These are phyloP conservation scores for Aspergillus diversus DNA, from an alignment of 495 filamentous ascomycete genomes.

Conservation along the genomic window DNA sequence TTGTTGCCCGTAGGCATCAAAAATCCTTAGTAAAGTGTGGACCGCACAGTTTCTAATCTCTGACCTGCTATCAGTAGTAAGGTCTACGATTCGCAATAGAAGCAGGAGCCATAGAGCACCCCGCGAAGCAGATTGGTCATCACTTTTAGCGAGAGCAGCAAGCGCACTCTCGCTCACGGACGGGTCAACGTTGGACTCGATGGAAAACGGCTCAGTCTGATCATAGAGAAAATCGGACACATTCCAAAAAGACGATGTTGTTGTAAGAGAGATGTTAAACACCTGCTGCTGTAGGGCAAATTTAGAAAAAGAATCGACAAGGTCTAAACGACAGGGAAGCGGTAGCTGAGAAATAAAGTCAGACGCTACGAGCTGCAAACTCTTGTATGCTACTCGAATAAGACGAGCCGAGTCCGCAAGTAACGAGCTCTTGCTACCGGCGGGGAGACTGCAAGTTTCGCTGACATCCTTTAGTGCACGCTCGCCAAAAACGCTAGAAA, in stretches of 20 bases:
- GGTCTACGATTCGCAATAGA: slow-evolving; percentile 73
- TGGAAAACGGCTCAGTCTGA: slow-evolving; percentile 47
- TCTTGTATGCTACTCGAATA: slow-evolving; percentile 82
- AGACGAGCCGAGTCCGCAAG: slow-evolving; percentile 69
- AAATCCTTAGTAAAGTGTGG: slow-evolving; percentile 87
- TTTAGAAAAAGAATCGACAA: slow-evolving; percentile 85
- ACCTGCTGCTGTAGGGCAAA: slow-evolving; percentile 89
- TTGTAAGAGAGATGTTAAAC: slow-evolving; percentile 93
- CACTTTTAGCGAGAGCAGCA: slow-evolving; percentile 35
- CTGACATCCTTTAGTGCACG: slow-evolving; percentile 27
- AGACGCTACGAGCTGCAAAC: slow-evolving; percentile 88
- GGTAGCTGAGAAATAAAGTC: slow-evolving; percentile 87
- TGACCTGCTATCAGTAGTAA: slow-evolving; percentile 76
- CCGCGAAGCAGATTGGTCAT: slow-evolving; percentile 44
- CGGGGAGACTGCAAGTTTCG: slow-evolving; percentile 20
- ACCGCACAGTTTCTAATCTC: slow-evolving; percentile 91
- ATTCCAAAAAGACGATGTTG: slow-evolving; percentile 93
- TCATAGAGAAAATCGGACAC: slow-evolving; percentile 80
- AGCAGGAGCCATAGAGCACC: slow-evolving; percentile 82
- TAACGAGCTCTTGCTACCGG: slow-evolving; percentile 24
- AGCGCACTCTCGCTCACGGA: slow-evolving; percentile 48
- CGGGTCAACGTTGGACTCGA: slow-evolving; percentile 46
- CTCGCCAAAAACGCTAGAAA: slow-evolving; percentile 76
- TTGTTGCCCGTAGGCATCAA: slow-evolving; percentile 85
- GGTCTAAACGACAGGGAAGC: slow-evolving; percentile 73